A percentile compares a stretch with the other conserved stretches of the same genome.
phyloP scores from a whole-genome alignment of 176 grass and related monocot genomes.

The Phyllostachys edulis region DNA sequence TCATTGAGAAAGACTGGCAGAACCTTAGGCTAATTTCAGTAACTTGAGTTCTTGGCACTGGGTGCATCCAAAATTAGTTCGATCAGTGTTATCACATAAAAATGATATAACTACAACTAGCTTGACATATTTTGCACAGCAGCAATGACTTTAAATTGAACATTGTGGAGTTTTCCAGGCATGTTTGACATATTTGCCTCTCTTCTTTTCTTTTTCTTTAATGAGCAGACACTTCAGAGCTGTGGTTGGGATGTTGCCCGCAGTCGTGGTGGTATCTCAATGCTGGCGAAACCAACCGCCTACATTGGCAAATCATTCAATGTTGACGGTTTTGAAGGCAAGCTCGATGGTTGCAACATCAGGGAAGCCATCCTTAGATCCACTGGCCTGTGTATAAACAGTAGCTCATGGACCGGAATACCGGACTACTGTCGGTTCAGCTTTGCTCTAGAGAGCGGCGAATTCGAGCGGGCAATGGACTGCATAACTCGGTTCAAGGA shows the following conservation, averaged over 20 bases:
- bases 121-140: background rate
- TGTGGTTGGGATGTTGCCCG: conserved; percentile 70
- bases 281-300: conserved; percentile 68
- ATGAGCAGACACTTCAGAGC: conserved; percentile 63
- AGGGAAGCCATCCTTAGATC: conserved; percentile 70
- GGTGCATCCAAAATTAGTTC: background rate
- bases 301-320: conserved; percentile 71
- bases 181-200: background rate
- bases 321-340: conserved; percentile 45
- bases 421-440: conserved; percentile 72
- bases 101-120: background rate
- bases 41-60: background rate
- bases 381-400: conserved; percentile 83
- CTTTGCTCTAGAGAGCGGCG: conserved; percentile 61
- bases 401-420: conserved; percentile 81
- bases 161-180: background rate
- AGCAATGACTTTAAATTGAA: background rate
- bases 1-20: background rate
- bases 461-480: conserved; percentile 63
- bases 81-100: background rate
- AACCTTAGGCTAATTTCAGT: background rate
- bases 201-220: background rate
- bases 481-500: conserved; percentile 63
- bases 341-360: conserved; percentile 61
- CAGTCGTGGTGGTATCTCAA: conserved; percentile 63